Evolutionary conservation across 2,329 filamentous ascomycete species (phyloP), one percentile per base, ranked within the genome.

Genomic region (Rhynchosporium agropyri): DNA sequence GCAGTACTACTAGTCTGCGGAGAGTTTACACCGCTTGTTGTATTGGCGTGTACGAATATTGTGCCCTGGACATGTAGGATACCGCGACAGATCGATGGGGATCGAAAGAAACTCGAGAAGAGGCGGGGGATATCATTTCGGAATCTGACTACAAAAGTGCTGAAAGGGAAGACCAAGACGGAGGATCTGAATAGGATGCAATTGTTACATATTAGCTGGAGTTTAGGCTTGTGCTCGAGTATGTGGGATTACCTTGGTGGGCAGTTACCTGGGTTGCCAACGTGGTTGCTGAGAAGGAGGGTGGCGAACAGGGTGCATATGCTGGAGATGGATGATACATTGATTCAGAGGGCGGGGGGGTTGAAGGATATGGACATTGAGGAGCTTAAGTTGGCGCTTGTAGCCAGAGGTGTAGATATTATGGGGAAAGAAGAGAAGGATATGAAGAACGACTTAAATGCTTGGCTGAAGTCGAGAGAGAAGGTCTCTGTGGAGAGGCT

Each of bases 41-140:
- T 96, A 1, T 79, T 92, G 6, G 83, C 86, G 38, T 78, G 96
- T 31, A 86, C 87, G 26, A 79, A 79, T 43, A 79, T 92, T 28
- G 89, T 96, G 31, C 94, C 94, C 0, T 85, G 86, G 69, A 89
- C 91, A 0, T 97, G 94, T 75, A 85, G 92, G 10, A 89, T 97
- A 63, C 94, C 94, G 0, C 79, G 78, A 45, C 94, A 97, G 77
- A 79, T 91, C 6, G 78, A 81, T n/a, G 75, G 76, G 42, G 82
- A 86, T 45, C 77, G 86, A 63, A 77, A 84, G 58, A 72, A 82
- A 67, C 76, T 80, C 0, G 84, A 90, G 72, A 75, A 78, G 55
- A 76, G 84, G 9, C 79, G 88, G 9, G 72, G 67, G 38, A 73
- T 73, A 0, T 81, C 81, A 8, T 85, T 86, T 71, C 76, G 79